Percentiles rank a stretch among this genome's conserved stretches.
phyloP scores from a whole-genome alignment of 805 yeast genomes.

The Saturnispora dispora region DNA sequence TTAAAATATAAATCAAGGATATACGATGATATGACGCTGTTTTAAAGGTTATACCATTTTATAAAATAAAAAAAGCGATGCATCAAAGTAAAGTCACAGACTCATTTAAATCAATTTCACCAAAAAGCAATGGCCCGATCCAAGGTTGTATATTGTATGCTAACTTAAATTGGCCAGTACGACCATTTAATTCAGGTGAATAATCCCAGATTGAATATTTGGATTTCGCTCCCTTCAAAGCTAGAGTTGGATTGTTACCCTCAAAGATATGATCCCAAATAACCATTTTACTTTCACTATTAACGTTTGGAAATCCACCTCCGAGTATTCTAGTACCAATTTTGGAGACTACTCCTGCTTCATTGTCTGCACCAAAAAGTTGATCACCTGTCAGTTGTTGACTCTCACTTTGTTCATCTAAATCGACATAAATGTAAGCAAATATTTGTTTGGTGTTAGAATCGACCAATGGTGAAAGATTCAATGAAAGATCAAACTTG shows the following conservation, averaged over 20 bases:
- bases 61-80: background rate
- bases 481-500: conserved; percentile 64
- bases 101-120: conserved; percentile 35
- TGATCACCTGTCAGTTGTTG: background rate
- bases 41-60: background rate
- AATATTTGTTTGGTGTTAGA: conserved; percentile 98
- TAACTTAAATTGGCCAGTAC: conserved; percentile 58
- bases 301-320: conserved; percentile 8
- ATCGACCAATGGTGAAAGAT: conserved; percentile 72
- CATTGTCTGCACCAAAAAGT: background rate
- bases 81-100: conserved; percentile 18
- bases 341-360: background rate
- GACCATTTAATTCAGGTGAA: conserved; percentile 47
- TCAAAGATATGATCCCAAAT: conserved; percentile 86
- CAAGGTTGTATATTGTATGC: conserved; percentile 93
- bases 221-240: conserved; percentile 44
- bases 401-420: conserved; percentile 7
- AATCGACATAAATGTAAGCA: conserved; percentile 81
- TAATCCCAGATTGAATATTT: conserved; percentile 88
- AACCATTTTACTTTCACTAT: conserved; percentile 44
- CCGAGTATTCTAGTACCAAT: conserved; percentile 4
- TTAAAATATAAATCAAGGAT: background rate
- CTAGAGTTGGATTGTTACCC: conserved; percentile 43
- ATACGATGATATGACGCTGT: background rate
- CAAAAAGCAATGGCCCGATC: conserved; percentile 72